A percentile compares a stretch with the other conserved stretches of the same genome.
Evolutionary conservation across 352 stramenopile species (phyloP).

Genomic region (Globisporangium mamillatum): DNA sequence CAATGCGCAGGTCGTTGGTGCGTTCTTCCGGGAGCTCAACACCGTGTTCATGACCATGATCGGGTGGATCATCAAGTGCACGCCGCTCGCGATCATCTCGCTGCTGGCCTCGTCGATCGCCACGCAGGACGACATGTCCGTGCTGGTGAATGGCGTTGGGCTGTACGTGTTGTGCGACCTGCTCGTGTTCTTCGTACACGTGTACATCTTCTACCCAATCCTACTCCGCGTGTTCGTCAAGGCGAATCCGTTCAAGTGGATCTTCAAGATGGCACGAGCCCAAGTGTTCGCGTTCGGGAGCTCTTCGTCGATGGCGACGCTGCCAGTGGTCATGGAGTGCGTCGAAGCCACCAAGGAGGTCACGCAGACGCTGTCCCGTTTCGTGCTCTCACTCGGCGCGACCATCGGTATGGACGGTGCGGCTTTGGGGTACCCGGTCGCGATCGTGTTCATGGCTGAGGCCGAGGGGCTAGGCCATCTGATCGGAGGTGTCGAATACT

Average conservation of each 20-base stretch:
- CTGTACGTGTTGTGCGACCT: constrained; percentile 21
- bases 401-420: constrained; percentile 40
- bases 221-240: constrained; percentile 22
- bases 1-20: constrained; percentile 15
- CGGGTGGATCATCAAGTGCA: constrained; percentile 41
- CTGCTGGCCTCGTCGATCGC: constrained; percentile 33
- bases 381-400: too few species aligned
- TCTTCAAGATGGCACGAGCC: constrained; percentile 26
- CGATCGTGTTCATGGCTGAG: constrained; percentile 39
- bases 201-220: constrained; percentile 26
- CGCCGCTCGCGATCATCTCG: constrained; percentile 37
- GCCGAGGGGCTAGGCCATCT: constrained; percentile 18
- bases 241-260: constrained; percentile 21
- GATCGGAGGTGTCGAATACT: constrained; percentile 17
- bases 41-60: constrained; percentile 46
- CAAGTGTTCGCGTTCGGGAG: constrained; percentile 37
- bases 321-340: constrained; percentile 37
- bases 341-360: constrained; percentile 59
- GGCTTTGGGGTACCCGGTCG: constrained; percentile 27
- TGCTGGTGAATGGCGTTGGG: constrained; percentile 18
- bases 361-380: constrained; percentile 47
- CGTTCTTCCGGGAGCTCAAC: constrained; percentile 40
- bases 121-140: constrained; percentile 21
- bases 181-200: constrained; percentile 16
- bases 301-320: constrained; percentile 28